These are phyloP conservation scores for Alternaria longipes DNA, from an alignment of 2,329 filamentous ascomycete genomes.

Conservation along the genomic window DNA sequence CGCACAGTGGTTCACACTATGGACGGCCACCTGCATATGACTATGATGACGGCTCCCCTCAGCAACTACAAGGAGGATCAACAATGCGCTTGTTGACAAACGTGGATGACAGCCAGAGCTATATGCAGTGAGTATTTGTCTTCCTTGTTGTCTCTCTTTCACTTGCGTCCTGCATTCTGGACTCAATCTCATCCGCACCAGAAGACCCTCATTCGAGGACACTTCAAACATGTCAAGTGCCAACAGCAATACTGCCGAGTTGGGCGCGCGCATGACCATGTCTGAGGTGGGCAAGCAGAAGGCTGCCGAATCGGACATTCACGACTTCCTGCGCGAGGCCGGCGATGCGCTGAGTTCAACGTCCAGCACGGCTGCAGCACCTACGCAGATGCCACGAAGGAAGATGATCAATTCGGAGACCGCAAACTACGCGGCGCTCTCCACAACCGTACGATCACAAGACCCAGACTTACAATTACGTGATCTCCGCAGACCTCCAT, in stretches of 20 bases:
- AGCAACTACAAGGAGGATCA: conserved; percentile 51
- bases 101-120: conserved; percentile 53
- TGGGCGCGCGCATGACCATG: conserved; percentile 39
- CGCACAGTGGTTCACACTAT: conserved; percentile 49
- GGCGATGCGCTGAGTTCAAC: conserved; percentile 41
- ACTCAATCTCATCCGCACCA: conserved; percentile 34
- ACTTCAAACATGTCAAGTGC: conserved; percentile 47
- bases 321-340: conserved; percentile 56
- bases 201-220: conserved; percentile 42
- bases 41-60: conserved; percentile 50
- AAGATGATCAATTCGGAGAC: conserved; percentile 37
- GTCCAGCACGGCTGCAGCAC: conserved; percentile 14
- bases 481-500: conserved; percentile 52
- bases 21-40: conserved; percentile 57
- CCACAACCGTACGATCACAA: conserved; percentile 29
- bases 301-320: conserved; percentile 51
- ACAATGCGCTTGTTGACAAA: conserved; percentile 62
- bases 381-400: conserved; percentile 35
- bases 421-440: conserved; percentile 31
- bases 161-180: conserved; percentile 30
- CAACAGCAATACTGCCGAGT: conserved; percentile 46
- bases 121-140: conserved; percentile 55
- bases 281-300: conserved; percentile 43
- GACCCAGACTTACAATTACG: conserved; percentile 50
- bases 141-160: conserved; percentile 34